Conservation (phyloP, 75 land plant genomes). For the Pinus taeda region DNA sequence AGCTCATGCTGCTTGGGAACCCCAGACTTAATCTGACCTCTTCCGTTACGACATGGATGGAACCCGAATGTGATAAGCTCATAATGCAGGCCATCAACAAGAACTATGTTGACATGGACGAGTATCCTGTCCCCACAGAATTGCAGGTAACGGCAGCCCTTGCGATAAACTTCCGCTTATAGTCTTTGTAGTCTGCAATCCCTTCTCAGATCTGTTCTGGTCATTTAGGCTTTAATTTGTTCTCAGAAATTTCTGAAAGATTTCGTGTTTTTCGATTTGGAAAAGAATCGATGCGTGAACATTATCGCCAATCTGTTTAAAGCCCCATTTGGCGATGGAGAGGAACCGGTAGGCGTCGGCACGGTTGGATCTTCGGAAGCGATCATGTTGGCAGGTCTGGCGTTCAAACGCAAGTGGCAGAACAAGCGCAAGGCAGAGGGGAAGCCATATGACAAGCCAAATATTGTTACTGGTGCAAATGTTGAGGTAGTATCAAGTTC, state of each 20-base stretch:
- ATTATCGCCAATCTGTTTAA: constrained; percentile 63
- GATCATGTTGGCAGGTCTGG: constrained; percentile 62
- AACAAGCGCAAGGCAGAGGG: constrained; percentile 50
- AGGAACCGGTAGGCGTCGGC: constrained; percentile 44
- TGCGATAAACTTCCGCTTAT: too few species aligned
- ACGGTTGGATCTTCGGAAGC: constrained; percentile 64
- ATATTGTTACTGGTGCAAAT: constrained; percentile 59
- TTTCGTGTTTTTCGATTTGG: not conserved
- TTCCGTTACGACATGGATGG: constrained; percentile 74
- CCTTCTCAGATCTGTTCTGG: too few species aligned
- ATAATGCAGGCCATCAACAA: constrained; percentile 14
- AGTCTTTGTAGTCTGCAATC: not conserved
- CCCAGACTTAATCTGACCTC: constrained; percentile 74
- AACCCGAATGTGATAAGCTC: constrained; percentile 66
- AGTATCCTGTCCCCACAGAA: too few species aligned
- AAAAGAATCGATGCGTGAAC: constrained; percentile 64
- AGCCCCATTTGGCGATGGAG: constrained; percentile 39
- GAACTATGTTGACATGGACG: too few species aligned
- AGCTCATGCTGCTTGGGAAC: constrained; percentile 81
- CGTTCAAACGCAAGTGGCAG: constrained; percentile 64
- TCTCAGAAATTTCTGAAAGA: too few species aligned
- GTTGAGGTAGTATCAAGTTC: constrained; percentile 26
- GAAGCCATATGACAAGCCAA: constrained; percentile 55
- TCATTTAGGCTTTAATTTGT: too few species aligned
- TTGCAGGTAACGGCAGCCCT: too few species aligned